Evolutionary conservation across 768 basidiomycete species (phyloP).

Genomic region (Tephrocybe sp.): DNA sequence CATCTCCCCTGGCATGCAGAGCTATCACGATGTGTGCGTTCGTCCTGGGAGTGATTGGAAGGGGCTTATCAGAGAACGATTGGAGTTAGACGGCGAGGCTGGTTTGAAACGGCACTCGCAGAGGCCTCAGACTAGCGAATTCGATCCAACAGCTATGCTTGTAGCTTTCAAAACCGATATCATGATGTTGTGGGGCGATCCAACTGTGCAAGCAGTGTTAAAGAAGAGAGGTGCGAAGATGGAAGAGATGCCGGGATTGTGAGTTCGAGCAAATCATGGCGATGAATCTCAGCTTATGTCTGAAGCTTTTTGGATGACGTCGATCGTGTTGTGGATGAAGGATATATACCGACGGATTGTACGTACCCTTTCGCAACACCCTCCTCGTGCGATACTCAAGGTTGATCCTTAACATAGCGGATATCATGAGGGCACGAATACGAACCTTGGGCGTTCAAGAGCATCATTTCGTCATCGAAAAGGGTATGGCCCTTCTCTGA

Average conservation of each 20-base stretch:
- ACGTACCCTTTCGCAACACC: slow-evolving; percentile 16
- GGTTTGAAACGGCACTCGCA: slow-evolving; percentile 18
- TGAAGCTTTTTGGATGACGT: slow-evolving; percentile 72
- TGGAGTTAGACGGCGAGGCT: background rate
- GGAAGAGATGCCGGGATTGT: slow-evolving; percentile 69
- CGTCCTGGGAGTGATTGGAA: slow-evolving; percentile 64
- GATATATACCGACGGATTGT: slow-evolving; percentile 68
- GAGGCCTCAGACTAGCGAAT: slow-evolving; percentile 22
- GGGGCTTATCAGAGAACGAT: slow-evolving; percentile 28
- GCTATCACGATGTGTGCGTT: slow-evolving; percentile 40
- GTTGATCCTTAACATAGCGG: slow-evolving; percentile 32
- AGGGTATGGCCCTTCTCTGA: slow-evolving; percentile 32
- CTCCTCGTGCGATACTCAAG: background rate
- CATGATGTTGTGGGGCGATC: slow-evolving; percentile 58
- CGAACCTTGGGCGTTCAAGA: slow-evolving; percentile 76
- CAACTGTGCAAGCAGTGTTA: slow-evolving; percentile 49
- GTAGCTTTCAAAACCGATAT: slow-evolving; percentile 59
- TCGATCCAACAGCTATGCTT: slow-evolving; percentile 51
- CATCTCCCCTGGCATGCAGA: slow-evolving; percentile 41
- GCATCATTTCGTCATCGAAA: slow-evolving; percentile 58
- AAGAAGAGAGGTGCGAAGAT: slow-evolving; percentile 47
- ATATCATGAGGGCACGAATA: slow-evolving; percentile 73
- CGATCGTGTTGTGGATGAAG: slow-evolving; percentile 47
- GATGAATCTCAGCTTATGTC: background rate
- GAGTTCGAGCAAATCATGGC: slow-evolving; percentile 25